Evolutionary conservation across 2,329 filamentous ascomycete species (phyloP), one percentile per base, ranked within the genome.

Genomic region (Colletotrichum cordylinicola): DNA sequence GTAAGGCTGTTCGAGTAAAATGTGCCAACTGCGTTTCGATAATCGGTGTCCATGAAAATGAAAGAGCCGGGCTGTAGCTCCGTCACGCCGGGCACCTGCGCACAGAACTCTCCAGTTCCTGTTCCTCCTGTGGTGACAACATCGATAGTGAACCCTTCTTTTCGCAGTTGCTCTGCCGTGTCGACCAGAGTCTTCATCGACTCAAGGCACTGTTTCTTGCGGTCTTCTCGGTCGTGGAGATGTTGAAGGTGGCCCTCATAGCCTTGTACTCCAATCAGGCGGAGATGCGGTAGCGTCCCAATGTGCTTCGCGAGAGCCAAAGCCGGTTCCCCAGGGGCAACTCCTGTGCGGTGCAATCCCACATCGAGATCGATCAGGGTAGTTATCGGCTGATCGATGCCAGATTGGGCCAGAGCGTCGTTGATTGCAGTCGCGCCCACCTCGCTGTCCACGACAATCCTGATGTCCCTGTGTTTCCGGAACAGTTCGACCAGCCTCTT

Each of bases 31-130:
- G 89, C 89, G 67, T 88, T 88, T 4, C 88, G 85, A 77, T 91
- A 91, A 78, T 91, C 89, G 3, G 88, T 89, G 72, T 91, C 89
- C 89, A 91, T 91, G 79, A 91, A 90, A 71, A 91, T 85, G 74
- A 91, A 91, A 0, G 87, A 89, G 0, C 89, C 89, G 0, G 89
- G 89, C 78, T 91, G 89, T 2, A 91, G 82, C 78, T 91, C 89
- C 2, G 88, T 91, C 1, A 91, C 84, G 0, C 88, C 89, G 0
- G 86, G 85, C 0, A 89, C 87, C 0, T 82, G 84, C 2, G 85
- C 88, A 70, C 89, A 90, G 77, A 91, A 90, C 75, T 90, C 88
- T 3, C 85, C 87, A 2, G 88, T 90, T 9, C 88, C 88, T 0
- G 88, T 90, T 1, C 88, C 88, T 2, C 88, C 88, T 0, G 87